Percentiles rank a stretch among this genome's conserved stretches.
Evolutionary conservation across 73 alveolate genomes (phyloP).

Genomic region (Effrenium voratum): DNA sequence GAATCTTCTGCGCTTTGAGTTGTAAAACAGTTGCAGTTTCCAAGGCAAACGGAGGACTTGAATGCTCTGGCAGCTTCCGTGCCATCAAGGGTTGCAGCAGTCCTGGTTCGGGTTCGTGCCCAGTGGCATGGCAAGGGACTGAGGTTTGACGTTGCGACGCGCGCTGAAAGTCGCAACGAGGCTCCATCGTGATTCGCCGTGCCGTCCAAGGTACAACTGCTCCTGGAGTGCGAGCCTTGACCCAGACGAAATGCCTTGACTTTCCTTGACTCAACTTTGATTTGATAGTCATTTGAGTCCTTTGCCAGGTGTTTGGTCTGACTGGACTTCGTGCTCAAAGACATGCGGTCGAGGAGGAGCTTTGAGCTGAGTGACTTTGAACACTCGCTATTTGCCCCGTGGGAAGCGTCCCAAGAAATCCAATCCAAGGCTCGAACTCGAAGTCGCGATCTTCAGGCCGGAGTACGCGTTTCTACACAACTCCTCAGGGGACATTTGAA

Average conservation of each 20-base stretch:
- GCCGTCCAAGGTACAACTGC: conserved; percentile 55
- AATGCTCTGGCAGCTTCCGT: conserved; percentile 65
- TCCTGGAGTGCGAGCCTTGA: conserved; percentile 41
- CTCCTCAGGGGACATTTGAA: no score
- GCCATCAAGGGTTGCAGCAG: conserved; percentile 71
- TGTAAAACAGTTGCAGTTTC: not conserved
- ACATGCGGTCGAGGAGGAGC: conserved; percentile 88
- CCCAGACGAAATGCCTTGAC: no score
- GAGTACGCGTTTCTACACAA: no score
- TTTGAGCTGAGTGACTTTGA: not conserved
- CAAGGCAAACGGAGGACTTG: conserved; percentile 75
- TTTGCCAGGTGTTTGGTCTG: conserved; percentile 37
- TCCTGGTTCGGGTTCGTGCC: conserved; percentile 28
- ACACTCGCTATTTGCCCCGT: no score
- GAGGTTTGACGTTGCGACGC: not conserved
- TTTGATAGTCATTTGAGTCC: no score
- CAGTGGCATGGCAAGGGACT: conserved; percentile 51
- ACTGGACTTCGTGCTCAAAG: conserved; percentile 49
- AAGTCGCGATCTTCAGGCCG: conserved; percentile 14
- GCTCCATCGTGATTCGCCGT: not conserved
- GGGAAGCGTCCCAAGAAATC: no score
- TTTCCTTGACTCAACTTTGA: no score
- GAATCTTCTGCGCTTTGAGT: not conserved
- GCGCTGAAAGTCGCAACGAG: not conserved
- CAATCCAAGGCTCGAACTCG: conserved; percentile 29